A percentile compares a stretch with the other conserved stretches of the same genome.
Conservation (phyloP, 2,329 filamentous ascomycete genomes). For the Dothidotthia symphoricarpi region DNA sequence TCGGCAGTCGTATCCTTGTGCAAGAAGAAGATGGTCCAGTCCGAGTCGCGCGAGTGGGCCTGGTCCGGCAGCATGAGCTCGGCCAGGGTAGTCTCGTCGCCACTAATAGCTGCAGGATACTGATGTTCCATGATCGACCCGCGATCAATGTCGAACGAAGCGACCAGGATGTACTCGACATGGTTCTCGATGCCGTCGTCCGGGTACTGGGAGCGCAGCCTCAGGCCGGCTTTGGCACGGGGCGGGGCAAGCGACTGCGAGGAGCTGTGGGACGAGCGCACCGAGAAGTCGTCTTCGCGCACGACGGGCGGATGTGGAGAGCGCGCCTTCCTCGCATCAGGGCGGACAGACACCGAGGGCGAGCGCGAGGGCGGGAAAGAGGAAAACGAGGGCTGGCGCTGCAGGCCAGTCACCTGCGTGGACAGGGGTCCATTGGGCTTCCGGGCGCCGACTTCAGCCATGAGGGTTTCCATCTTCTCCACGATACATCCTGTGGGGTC, state of each 20-base stretch:
- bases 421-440: conserved; percentile 22
- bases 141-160: conserved; percentile 94
- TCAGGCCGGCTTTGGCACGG: conserved; percentile 5
- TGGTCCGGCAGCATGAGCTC: conserved; percentile 98
- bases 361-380: conserved; percentile 44
- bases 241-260: conserved; percentile 14
- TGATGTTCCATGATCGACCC: conserved; percentile 98
- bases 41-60: conserved; percentile 88
- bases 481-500: conserved; percentile 18
- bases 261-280: conserved; percentile 29
- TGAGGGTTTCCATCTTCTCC: conserved; percentile 26
- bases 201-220: conserved; percentile 51
- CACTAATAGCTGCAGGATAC: conserved; percentile 90
- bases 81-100: conserved; percentile 96
- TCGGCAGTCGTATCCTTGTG: conserved; percentile 90
- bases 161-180: conserved; percentile 98
- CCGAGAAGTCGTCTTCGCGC: conserved; percentile 30
- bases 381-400: conserved; percentile 46
- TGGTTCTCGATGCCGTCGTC: conserved; percentile 66
- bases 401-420: conserved; percentile 23
- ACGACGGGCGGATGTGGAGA: conserved; percentile 40
- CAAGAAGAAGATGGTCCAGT: conserved; percentile 99
- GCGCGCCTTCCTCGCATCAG: conserved; percentile 32
- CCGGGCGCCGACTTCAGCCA: conserved; percentile 34
- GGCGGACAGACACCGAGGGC: conserved; percentile 39